Base-by-base conservation (phyloP, 2,329 filamentous ascomycete genomes). In the Diaporthe sp. region DNA sequence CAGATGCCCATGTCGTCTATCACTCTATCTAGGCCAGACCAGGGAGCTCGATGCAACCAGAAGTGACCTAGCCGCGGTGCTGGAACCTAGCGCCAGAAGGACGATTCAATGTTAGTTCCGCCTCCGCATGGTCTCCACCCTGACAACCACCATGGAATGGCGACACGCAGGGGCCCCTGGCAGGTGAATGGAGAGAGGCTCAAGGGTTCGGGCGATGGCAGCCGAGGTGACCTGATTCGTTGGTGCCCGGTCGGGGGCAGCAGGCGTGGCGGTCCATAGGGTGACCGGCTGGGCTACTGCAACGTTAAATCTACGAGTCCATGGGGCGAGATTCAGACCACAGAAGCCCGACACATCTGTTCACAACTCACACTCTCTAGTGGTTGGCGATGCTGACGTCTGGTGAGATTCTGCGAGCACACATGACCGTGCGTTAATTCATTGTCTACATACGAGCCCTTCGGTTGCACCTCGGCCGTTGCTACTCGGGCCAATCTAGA, bases 101-200 rank as follows among this genome's bases (percentile, higher is more conserved):
- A 68, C 65, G 49, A 70, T 70, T 55, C 49, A 70, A 39, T 70
- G 65, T 47, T 42, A 70, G 65, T 70, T 39, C 65, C 65, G 65
- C 63, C 65, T 70, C 65, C 65, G 65, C 65, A 70, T 55, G 49
- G 65, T 70, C 65, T 55, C 65, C 65, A 70, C 65, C 47, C 28
- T 28, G 34, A 55, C 65, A 20, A 70, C 49, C 49, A 70, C 47
- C 49, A 17, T 55, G 65, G 49, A 53, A 55, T 65, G 47, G 31
- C 9, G 13, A 70, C 4, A 7, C 20, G 49, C 65, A 70, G 65
- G 65, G 65, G 49, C 34, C 65, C 65, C 65, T 42, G 65, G 25
- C 47, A 28, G 10, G 22, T 55, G 31, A 8, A 42, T 28, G 44
- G 49, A 39, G 57, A 5, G 63, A 68, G 65, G 65, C 65, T 68